Conservation (phyloP, 2,329 filamentous ascomycete species). For the Mycosphaerelloides madeirae region DNA sequence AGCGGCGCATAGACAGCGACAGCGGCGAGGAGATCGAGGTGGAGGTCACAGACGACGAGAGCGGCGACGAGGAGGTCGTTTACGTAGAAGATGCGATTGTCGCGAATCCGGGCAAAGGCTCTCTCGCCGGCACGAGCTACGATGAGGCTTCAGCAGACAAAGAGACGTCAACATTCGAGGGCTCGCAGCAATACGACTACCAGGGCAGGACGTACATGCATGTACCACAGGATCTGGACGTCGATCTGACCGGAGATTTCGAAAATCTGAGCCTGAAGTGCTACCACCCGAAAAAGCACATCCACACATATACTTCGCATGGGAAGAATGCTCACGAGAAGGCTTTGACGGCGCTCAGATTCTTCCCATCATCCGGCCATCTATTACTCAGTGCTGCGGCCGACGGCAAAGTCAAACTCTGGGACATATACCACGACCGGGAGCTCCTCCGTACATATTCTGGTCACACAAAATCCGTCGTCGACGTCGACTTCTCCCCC, state of each 20-base stretch:
- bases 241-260: constrained; percentile 71
- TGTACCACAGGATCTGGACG: constrained; percentile 80
- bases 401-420: constrained; percentile 86
- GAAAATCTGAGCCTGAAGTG: constrained; percentile 57
- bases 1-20: constrained; percentile 66
- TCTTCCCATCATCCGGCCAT: constrained; percentile 85
- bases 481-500: constrained; percentile 81
- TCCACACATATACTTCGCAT: constrained; percentile 73
- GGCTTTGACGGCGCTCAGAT: constrained; percentile 80
- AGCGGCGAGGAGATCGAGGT: constrained; percentile 69
- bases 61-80: constrained; percentile 69
- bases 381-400: constrained; percentile 84
- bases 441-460: constrained; percentile 87
- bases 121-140: constrained; percentile 51
- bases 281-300: constrained; percentile 88
- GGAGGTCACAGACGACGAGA: constrained; percentile 66
- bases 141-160: constrained; percentile 41
- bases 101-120: constrained; percentile 48
- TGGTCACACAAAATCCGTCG: constrained; percentile 84
- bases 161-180: constrained; percentile 86
- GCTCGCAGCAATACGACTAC: constrained; percentile 79
- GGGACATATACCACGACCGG: constrained; percentile 86
- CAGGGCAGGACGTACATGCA: constrained; percentile 97
- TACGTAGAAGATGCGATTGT: constrained; percentile 70
- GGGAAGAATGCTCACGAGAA: constrained; percentile 52